Conservation (phyloP, 768 basidiomycete genomes). For the Amanita jacksonii region DNA sequence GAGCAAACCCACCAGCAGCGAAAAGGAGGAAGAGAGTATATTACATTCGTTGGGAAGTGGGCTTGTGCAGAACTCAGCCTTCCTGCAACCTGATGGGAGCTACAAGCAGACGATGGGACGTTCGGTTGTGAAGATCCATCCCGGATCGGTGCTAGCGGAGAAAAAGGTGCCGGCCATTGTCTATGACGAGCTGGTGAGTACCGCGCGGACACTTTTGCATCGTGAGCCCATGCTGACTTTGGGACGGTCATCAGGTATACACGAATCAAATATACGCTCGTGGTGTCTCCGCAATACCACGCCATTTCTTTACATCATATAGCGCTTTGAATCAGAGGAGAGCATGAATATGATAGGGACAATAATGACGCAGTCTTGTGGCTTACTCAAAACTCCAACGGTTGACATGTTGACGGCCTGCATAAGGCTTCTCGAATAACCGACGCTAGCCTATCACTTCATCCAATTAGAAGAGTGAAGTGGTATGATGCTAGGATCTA, state of each 20-base stretch:
- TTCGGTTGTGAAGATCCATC: constrained; percentile 84
- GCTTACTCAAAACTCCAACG: too few relatives aligned
- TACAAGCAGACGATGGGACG: constrained; percentile 80
- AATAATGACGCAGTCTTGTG: too few relatives aligned
- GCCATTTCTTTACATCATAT: constrained; percentile 30
- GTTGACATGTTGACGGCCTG: too few relatives aligned
- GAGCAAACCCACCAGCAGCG: constrained; percentile 21
- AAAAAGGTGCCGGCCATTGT: constrained; percentile 83
- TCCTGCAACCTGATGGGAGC: constrained; percentile 75
- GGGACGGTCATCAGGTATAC: too few relatives aligned
- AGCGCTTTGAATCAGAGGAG: constrained; percentile 24
- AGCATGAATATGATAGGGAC: too few relatives aligned
- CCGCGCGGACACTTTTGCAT: too few relatives aligned
- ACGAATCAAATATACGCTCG: constrained; percentile 85
- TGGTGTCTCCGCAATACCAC: constrained; percentile 78
- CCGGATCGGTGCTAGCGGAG: constrained; percentile 71
- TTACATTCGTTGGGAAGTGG: constrained; percentile 73
- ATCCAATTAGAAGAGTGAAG: too few relatives aligned
- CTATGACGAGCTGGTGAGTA: constrained; percentile 86
- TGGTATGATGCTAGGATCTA: too few relatives aligned
- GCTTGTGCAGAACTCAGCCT: constrained; percentile 73
- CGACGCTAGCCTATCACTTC: too few relatives aligned
- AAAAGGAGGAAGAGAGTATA: constrained; percentile 55
- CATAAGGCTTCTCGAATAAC: too few relatives aligned
- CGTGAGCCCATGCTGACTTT: too few relatives aligned